phyloP scores from a whole-genome alignment of 192 early-diverging fungal genomes.

The Bifiguratus adelaidae region DNA sequence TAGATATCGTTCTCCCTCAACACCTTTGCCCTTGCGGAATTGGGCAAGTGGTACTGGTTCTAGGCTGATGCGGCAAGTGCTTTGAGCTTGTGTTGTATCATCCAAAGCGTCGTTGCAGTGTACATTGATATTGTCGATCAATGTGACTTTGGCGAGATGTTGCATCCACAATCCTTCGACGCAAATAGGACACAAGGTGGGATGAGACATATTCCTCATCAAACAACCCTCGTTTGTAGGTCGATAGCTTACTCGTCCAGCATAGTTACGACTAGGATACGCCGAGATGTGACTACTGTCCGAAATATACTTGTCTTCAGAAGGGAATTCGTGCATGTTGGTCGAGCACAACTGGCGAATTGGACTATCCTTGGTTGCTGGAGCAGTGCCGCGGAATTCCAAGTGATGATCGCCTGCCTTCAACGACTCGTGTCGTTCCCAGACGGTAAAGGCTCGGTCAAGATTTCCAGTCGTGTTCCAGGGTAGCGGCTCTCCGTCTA shows the following conservation, averaged over 20 bases:
- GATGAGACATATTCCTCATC: conserved; percentile 47
- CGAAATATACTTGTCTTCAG: conserved; percentile 24
- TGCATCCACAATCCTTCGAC: conserved; percentile 44
- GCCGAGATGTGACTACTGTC: conserved; percentile 31
- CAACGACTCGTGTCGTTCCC: conserved; percentile 26
- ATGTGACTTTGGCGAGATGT: conserved; percentile 27
- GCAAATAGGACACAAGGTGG: conserved; percentile 41
- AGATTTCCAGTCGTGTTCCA: conserved; percentile 36
- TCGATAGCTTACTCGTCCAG: conserved; percentile 32
- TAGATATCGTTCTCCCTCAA: conserved; percentile 21
- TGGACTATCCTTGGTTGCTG: conserved; percentile 17
- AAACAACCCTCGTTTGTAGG: conserved; percentile 45
- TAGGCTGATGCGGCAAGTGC: background rate
- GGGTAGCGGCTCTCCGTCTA: conserved; percentile 35
- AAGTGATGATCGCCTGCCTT: conserved; percentile 27
- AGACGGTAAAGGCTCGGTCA: conserved; percentile 38
- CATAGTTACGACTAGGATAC: conserved; percentile 33
- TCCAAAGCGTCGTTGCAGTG: too few relatives aligned
- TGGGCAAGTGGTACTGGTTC: conserved; percentile 42
- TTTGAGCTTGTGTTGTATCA: too few relatives aligned
- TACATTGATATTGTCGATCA: conserved; percentile 35
- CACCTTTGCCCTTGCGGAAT: conserved; percentile 19
- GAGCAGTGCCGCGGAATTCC: conserved; percentile 31
- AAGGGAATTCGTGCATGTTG: conserved; percentile 40
- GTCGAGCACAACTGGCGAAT: conserved; percentile 51